Base-by-base conservation (phyloP, 768 basidiomycete species). In the Neoboletus subvelutipes region DNA sequence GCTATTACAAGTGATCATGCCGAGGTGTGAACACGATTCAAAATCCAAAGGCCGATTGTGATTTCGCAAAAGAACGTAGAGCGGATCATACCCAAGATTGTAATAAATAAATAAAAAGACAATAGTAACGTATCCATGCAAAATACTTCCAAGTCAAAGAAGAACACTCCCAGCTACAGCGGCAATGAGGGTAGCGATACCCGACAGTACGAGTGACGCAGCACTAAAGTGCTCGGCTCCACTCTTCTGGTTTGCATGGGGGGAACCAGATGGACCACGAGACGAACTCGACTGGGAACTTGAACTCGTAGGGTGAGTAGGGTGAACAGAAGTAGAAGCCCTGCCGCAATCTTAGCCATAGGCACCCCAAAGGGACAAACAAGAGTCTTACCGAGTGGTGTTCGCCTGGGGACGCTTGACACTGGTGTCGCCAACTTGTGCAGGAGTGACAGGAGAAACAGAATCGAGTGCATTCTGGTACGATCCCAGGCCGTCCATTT, bases 381-480 rank as follows among this genome's bases (percentile, higher is more conserved):
- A 47, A 1, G n/a, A 15, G n/a, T 7, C 57, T 48, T 48, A 65
- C 72, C 45, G 26, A 26, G 59, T 65, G 13, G 58, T 56, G 46
- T 59, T 66, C 41, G 47, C 26, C 37, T 20, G n/a, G 2, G 66
- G 64, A 15, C 57, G 59, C 50, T 67, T 63, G 51, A 60, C 52
- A 17, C 31, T 57, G 33, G 56, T 18, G 28, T 61, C 54, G 13
- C 55, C 71, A 15, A 74, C 60, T 18, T 54, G 57, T 5, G 63
- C 72, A 26, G 56, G 57, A 36, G 34, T 56, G 45, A 68, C 71
- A 13, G 45, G 74, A 61, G 67, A 74, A 63, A 26, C 66, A 11
- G 59, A 37, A n/a, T 66, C 63, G 33, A 64, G 59, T 4, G 81
- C 71, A 63, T 84, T 84, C 66, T 79, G 80, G 56, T 84, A 85